A percentile compares a stretch with the other conserved stretches of the same genome.
Conservation (phyloP, 352 stramenopile species). For the Thalassiosira exigua region DNA sequence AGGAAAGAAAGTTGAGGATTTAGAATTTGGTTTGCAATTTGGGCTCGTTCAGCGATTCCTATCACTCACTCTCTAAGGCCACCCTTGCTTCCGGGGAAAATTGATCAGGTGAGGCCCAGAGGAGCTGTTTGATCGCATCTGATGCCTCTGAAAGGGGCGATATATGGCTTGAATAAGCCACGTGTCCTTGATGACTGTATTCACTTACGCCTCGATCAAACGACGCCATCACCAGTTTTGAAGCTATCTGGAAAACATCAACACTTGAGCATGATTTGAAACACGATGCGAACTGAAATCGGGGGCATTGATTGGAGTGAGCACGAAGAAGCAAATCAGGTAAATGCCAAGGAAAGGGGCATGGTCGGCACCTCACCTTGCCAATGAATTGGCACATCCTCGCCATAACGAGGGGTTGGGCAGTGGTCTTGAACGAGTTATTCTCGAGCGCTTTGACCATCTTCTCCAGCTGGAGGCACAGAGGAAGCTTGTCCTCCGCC, state of each 20-base stretch:
- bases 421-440: slow-evolving; percentile 48
- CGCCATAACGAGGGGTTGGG: slow-evolving; percentile 60
- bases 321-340: too few species aligned
- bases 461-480: slow-evolving; percentile 34
- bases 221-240: slow-evolving; percentile 59
- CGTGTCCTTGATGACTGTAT: neutral
- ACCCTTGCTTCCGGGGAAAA: slow-evolving; percentile 59
- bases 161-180: neutral
- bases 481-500: slow-evolving; percentile 12
- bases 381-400: slow-evolving; percentile 60
- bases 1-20: slow-evolving; percentile 17
- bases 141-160: slow-evolving; percentile 62
- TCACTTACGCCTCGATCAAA: slow-evolving; percentile 38
- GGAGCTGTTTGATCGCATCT: slow-evolving; percentile 47
- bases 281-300: slow-evolving; percentile 56
- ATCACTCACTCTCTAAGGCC: slow-evolving; percentile 68
- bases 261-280: slow-evolving; percentile 31
- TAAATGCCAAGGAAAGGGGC: too few species aligned
- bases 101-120: slow-evolving; percentile 41
- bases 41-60: too few species aligned
- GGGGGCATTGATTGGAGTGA: too few species aligned
- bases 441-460: slow-evolving; percentile 50
- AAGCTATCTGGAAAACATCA: slow-evolving; percentile 50
- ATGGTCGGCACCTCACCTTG: slow-evolving; percentile 67
- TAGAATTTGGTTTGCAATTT: too few species aligned